A percentile compares a stretch with the other conserved stretches of the same genome.
Conservation (phyloP, 768 basidiomycete genomes). For the Hypsizygus marmoreus region DNA sequence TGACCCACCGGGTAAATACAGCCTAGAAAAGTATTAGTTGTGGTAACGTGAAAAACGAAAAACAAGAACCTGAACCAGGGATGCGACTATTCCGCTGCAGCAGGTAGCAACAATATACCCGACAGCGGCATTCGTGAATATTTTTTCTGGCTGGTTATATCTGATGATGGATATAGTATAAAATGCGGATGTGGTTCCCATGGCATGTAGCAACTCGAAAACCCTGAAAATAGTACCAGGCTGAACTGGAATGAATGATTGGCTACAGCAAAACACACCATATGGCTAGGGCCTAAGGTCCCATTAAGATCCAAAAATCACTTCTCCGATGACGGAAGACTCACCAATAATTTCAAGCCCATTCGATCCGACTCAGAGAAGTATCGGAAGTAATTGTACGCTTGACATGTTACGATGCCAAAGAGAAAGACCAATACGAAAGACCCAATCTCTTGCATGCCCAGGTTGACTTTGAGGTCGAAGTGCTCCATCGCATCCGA, state of each 20-base stretch:
- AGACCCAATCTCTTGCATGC: background rate
- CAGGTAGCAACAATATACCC: background rate
- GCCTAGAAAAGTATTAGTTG: background rate
- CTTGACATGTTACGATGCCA: background rate
- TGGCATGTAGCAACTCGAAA: background rate
- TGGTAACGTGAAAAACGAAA: background rate
- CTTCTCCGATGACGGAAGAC: background rate
- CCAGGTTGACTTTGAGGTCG: conserved; percentile 1
- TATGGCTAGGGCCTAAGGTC: background rate
- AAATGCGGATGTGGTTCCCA: background rate
- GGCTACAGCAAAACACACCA: background rate
- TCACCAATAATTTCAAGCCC: background rate
- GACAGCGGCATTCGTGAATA: background rate
- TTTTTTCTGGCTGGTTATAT: background rate
- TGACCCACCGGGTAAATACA: background rate
- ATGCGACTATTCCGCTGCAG: conserved; percentile 3
- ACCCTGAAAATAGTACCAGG: background rate
- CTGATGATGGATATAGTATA: background rate
- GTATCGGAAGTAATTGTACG: background rate
- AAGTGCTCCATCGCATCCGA: too few relatives aligned
- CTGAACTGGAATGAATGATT: background rate
- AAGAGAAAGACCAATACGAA: background rate
- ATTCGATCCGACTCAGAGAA: background rate
- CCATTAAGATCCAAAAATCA: too few relatives aligned
- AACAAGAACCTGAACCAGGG: conserved; percentile 5